Conservation (phyloP, 2,329 filamentous ascomycete species). For the Xylariomycetidae sp. region DNA sequence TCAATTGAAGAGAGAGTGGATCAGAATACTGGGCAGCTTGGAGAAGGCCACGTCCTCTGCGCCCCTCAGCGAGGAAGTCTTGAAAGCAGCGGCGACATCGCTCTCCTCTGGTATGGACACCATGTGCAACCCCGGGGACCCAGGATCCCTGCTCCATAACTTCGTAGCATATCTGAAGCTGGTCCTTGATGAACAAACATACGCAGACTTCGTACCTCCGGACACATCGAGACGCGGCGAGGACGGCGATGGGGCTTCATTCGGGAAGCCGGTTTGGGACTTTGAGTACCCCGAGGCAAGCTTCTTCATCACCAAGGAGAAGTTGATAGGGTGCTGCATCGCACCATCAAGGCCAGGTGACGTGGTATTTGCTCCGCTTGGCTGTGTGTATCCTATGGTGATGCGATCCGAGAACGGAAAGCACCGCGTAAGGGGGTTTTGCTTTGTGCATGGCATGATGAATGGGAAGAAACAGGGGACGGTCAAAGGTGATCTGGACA, state of each 20-base stretch:
- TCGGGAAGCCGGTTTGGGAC: background rate
- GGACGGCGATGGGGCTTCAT: background rate
- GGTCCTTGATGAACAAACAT: background rate
- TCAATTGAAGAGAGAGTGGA: background rate
- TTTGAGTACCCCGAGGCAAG: background rate
- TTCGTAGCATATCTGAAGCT: background rate
- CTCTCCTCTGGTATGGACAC: background rate
- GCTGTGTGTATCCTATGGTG: background rate
- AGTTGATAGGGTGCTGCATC: background rate
- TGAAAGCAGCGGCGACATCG: background rate
- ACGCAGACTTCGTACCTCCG: background rate
- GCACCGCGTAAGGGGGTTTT: background rate
- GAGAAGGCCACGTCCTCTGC: background rate
- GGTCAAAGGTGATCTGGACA: too few relatives aligned
- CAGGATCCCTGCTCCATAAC: background rate
- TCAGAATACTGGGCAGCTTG: background rate
- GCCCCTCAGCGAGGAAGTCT: background rate
- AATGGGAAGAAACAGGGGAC: slow-evolving; percentile 13
- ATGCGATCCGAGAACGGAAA: background rate
- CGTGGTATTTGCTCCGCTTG: background rate
- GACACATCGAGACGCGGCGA: background rate
- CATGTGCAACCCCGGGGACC: background rate
- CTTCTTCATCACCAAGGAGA: background rate
- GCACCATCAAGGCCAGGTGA: background rate
- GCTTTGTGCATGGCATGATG: background rate